Conservation (phyloP, 495 filamentous ascomycete species). For the Penicillium soppii region DNA sequence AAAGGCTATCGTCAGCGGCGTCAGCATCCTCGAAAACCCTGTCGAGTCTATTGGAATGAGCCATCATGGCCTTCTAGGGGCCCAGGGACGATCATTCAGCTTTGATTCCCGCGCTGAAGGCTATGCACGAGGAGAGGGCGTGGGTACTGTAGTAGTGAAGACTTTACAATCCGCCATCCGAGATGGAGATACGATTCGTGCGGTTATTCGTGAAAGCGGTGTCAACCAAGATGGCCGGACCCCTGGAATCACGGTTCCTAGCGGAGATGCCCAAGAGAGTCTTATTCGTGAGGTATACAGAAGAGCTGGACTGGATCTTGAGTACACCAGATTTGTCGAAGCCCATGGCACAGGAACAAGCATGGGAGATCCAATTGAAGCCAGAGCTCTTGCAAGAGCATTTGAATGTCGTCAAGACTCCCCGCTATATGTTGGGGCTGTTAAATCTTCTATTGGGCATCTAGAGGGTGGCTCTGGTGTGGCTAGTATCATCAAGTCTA, state of each 20-base stretch:
- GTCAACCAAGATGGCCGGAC: conserved; percentile 55
- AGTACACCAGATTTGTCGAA: conserved; percentile 43
- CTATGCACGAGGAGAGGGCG: conserved; percentile 47
- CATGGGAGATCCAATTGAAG: conserved; percentile 52
- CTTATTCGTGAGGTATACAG: conserved; percentile 45
- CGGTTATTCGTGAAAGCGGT: conserved; percentile 31
- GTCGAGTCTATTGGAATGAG: conserved; percentile 20
- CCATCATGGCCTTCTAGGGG: conserved; percentile 31
- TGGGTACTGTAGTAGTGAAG: conserved; percentile 42
- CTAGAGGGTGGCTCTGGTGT: conserved; percentile 47
- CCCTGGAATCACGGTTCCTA: conserved; percentile 42
- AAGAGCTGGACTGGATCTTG: conserved; percentile 31
- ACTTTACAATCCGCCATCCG: conserved; percentile 33
- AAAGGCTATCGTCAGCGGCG: conserved; percentile 23
- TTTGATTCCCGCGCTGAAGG: conserved; percentile 46
- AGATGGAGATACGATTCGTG: conserved; percentile 46
- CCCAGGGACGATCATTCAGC: conserved; percentile 34
- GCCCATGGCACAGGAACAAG: conserved; percentile 51
- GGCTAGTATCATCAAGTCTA: conserved; percentile 39
- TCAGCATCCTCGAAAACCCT: conserved; percentile 21
- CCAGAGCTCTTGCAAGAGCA: conserved; percentile 44
- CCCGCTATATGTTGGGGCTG: conserved; percentile 30
- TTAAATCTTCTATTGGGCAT: conserved; percentile 48
- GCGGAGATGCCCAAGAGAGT: conserved; percentile 31
- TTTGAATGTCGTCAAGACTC: conserved; percentile 20